These are phyloP conservation scores for Cairneyella variabilis DNA, from an alignment of 495 filamentous ascomycete genomes.

Conservation along the genomic window DNA sequence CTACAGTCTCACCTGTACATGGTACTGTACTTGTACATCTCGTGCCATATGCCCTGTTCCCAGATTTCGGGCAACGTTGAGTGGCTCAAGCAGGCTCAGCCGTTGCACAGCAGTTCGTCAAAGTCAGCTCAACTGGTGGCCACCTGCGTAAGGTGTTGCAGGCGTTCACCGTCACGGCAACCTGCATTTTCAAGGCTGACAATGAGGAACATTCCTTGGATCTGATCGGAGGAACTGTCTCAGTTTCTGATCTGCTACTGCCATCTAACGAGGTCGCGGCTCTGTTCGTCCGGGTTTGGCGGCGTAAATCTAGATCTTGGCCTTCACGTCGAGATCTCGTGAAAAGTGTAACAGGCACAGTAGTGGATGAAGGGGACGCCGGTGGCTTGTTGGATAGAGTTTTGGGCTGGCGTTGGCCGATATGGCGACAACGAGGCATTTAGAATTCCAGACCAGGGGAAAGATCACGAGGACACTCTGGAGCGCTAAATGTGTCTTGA, in stretches of 20 bases:
- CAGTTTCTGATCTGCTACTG: not conserved
- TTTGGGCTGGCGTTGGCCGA: too few relatives aligned
- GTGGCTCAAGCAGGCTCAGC: not conserved
- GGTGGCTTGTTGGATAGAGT: too few relatives aligned
- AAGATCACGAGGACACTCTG: conserved; percentile 19
- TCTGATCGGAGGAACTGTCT: not conserved
- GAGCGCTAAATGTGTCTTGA: conserved; percentile 16
- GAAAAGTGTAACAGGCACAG: too few relatives aligned
- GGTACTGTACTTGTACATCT: not conserved
- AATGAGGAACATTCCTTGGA: not conserved
- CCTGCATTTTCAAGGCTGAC: conserved; percentile 7
- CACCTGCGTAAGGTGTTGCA: not conserved
- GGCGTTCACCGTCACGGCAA: conserved; percentile 3
- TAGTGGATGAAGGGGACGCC: too few relatives aligned
- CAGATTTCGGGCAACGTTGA: not conserved
- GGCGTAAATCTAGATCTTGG: too few relatives aligned
- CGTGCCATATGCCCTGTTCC: not conserved
- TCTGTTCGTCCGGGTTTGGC: not conserved
- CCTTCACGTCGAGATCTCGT: too few relatives aligned
- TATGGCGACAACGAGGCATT: too few relatives aligned
- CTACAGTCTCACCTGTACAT: too few relatives aligned
- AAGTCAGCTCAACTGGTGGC: conserved; percentile 1
- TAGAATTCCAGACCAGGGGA: conserved; percentile 5
- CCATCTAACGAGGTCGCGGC: not conserved
- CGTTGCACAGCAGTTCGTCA: conserved; percentile 8